These are phyloP conservation scores for Salpingoeca rosetta DNA, from an alignment of 78 protist genomes.

Conservation along the genomic window DNA sequence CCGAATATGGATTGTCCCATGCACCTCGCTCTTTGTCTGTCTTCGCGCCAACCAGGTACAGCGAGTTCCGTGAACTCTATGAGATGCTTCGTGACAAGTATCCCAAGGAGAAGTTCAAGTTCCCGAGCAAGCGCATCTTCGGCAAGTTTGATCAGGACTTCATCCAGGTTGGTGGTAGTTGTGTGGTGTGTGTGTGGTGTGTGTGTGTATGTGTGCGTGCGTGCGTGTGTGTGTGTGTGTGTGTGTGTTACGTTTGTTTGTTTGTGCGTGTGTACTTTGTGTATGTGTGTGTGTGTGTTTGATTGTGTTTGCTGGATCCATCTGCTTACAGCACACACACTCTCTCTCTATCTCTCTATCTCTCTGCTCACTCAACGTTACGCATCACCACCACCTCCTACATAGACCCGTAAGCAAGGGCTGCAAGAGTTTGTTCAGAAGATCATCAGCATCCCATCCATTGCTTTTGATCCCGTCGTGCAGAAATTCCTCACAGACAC, in stretches of 20 bases:
- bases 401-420: neutral
- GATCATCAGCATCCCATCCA: neutral
- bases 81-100: neutral
- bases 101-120: neutral
- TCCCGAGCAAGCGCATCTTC: neutral
- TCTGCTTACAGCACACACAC: no score
- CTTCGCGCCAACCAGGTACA: neutral
- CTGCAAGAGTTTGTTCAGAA: neutral
- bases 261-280: no score
- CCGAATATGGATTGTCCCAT: no score
- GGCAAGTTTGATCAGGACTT: constrained; percentile 7
- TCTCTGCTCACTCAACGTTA: neutral
- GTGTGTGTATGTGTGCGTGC: no score
- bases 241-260: no score
- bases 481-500: neutral
- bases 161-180: neutral
- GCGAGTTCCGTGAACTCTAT: neutral
- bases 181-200: no score
- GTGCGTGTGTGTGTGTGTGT: no score
- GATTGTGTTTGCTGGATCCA: no score
- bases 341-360: neutral
- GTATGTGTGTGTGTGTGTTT: no score
- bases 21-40: neutral
- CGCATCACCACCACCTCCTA: neutral
- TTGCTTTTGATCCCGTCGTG: neutral